Base-by-base conservation (phyloP, 495 filamentous ascomycete genomes). In the Aspergillus sparsus region DNA sequence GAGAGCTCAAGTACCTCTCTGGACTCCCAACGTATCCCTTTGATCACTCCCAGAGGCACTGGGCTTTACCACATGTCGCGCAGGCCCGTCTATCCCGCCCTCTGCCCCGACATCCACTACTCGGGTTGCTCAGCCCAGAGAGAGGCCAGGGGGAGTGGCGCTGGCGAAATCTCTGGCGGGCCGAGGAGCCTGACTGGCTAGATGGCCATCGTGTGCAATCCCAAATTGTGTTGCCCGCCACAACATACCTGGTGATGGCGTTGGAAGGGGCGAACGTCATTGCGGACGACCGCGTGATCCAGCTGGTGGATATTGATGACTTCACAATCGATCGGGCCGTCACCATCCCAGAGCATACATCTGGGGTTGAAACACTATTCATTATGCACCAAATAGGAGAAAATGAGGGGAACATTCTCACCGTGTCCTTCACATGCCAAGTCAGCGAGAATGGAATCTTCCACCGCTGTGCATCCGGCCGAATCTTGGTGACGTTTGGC, bases 21-120 rank as follows among this genome's bases (percentile, higher is more conserved):
- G 68, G 45, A 6, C 66, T 85, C 0, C 83, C 82, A 0, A 31
- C 65, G 0, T 84, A 84, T 50, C 52, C 59, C 0, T 85, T 77
- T 74, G 63, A 80, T 33, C 80, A 84, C 57, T 53, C 60, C 0
- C 53, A 57, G 2, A 5, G 49, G 0, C 71, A 77, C 63, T 82
- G 77, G 77, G 36, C 69, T 21, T 79, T 82, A 18, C 77, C 80
- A 0, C 72, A 77, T 0, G 16, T 10, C n/a, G 66, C 70, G 5
- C 62, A 56, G 31, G 62, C 49, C 2, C 33, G 67, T 3, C 65
- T 66, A 0, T 6, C 36, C 18, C 10, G 27, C 0, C n/a, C 8
- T 2, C n/a, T 16, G 1, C 45, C 35, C 0, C 5, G 13, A 12
- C 21, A 77, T 36, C 53, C 55, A 6, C 62, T 79, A 0, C 54